Conservation (phyloP, 1,284 basidiomycete species). For the Ustilago xerochloae region DNA sequence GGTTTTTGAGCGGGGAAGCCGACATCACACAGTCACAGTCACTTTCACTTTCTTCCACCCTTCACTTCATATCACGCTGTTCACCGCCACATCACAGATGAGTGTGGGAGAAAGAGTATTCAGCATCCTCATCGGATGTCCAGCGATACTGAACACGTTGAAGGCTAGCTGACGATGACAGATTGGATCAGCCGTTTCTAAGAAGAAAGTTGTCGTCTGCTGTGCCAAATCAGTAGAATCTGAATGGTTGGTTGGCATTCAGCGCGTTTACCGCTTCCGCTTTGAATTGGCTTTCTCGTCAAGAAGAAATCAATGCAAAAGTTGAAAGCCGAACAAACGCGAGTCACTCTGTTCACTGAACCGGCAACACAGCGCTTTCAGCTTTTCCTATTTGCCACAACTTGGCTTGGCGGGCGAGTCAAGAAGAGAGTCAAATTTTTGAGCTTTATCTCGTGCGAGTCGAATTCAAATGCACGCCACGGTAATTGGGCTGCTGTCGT, state of each 20-base stretch:
- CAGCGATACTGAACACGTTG: neutral
- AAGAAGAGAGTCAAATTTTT: neutral
- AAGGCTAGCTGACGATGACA: no score
- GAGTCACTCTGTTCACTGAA: neutral
- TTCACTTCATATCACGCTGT: neutral
- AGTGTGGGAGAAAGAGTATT: neutral
- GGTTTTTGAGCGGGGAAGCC: neutral
- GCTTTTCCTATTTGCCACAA: neutral
- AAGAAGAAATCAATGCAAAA: neutral
- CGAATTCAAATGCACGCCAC: neutral
- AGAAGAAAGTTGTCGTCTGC: neutral
- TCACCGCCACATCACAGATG: neutral
- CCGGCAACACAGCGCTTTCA: neutral
- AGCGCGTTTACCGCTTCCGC: conserved; percentile 1
- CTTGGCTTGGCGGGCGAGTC: neutral
- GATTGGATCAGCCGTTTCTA: no score
- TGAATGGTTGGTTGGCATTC: neutral
- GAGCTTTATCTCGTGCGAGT: conserved; percentile 4
- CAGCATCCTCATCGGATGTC: neutral
- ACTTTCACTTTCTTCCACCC: neutral
- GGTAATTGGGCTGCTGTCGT: neutral
- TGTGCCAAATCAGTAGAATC: conserved; percentile 1
- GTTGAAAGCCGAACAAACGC: neutral
- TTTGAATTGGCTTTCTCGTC: neutral
- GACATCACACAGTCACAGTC: no score